Evolutionary conservation across 495 filamentous ascomycete species (phyloP), one percentile per base, ranked within the genome.

Genomic region (Bathelium albidoporum): DNA sequence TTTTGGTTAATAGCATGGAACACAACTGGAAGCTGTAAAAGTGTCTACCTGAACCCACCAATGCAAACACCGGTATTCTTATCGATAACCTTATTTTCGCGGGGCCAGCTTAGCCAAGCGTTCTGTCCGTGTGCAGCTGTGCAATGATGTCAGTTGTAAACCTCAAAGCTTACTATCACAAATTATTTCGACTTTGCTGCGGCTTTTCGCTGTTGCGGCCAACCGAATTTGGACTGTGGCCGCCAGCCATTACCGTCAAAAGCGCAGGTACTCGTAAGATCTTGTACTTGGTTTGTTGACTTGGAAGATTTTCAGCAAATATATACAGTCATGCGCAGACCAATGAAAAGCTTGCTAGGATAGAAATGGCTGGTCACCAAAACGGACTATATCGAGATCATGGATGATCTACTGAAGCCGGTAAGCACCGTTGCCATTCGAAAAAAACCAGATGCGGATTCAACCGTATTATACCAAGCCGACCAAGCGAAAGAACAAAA

Each of bases 321-420:
- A 10, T 20, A 49, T 49, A 3, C 18, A 3, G 20, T 49, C 44
- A 49, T 49, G 44, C 44, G 4, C 3, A 49, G 12, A 49, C 20
- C 9, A 10, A 3, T 22, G 44, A 7, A 49, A 49, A 3, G 20
- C 20, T 22, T 18, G 11, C 20, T 10, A 5, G 7, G 5, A 29
- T 29, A 29, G 49, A 55, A 29, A 55, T 55, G 49, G 24, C 49
- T 29, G 4, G 4, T 4, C 24, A 55, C 29, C 49, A 29, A 55
- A 55, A 2, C 22, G 9, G 24, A 2, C 2, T 29, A 10, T 20
- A 60, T 34, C 58, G 43, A 58, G 61, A 64, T 53, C 53, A 77
- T 77, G 75, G 72, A 67, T 52, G 70, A 75, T 52, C 63, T 76
- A 41, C 68, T 76, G 28, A 75, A 61, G 20, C 69, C 72, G 18